These are phyloP conservation scores for Teratosphaeria viscida DNA, from an alignment of 2,329 filamentous ascomycete genomes.

Conservation along the genomic window DNA sequence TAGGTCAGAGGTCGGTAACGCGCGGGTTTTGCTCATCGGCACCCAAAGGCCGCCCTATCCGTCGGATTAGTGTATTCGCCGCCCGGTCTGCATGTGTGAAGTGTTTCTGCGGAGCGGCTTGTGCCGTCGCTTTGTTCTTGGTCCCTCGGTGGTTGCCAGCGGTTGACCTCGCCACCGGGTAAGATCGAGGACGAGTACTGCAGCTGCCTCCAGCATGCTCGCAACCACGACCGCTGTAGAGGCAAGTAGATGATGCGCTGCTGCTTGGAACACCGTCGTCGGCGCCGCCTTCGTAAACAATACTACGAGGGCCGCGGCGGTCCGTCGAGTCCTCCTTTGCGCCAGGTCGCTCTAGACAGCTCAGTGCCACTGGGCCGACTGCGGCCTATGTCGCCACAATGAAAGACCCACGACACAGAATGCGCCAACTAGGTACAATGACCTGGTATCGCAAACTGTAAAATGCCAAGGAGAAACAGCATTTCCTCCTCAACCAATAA, in stretches of 20 bases:
- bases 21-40: too few relatives aligned
- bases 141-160: neutral
- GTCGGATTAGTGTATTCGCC: neutral
- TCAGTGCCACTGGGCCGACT: neutral
- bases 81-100: neutral
- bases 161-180: neutral
- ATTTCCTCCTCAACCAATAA: neutral
- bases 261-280: neutral
- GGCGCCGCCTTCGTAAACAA: neutral
- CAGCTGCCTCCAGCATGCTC: neutral
- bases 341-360: neutral
- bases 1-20: too few relatives aligned
- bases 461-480: neutral
- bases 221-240: neutral
- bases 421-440: neutral
- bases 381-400: neutral
- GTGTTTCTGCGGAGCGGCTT: neutral
- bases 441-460: neutral
- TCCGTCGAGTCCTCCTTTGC: neutral
- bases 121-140: neutral
- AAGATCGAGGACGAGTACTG: neutral
- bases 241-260: neutral
- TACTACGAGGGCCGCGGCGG: neutral
- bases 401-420: neutral
- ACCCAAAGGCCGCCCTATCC: too few relatives aligned